Evolutionary conservation across 306 rosid species (phyloP).

Genomic region (Inga laurina): DNA sequence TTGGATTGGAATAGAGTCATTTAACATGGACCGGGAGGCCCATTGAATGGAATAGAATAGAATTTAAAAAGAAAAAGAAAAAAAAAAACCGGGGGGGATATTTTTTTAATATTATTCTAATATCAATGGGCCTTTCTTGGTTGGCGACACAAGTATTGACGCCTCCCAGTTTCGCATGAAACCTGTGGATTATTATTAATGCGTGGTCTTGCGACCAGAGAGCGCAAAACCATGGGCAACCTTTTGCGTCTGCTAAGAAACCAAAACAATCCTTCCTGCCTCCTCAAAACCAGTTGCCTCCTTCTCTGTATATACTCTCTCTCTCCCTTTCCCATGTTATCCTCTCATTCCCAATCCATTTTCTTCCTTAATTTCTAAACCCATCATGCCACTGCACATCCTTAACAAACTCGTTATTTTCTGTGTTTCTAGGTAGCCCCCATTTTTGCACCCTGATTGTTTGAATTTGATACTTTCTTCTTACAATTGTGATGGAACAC

Average conservation of each 20-base stretch:
- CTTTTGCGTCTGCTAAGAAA: conserved; percentile 38
- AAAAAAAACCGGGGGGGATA: background rate
- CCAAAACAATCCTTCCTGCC: background rate
- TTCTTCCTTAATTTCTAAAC: too few relatives aligned
- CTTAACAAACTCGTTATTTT: background rate
- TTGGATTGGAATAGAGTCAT: background rate
- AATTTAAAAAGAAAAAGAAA: too few relatives aligned
- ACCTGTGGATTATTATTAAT: conserved; percentile 42
- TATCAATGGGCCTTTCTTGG: background rate
- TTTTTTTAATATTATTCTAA: background rate
- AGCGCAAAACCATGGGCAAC: conserved; percentile 85
- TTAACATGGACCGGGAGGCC: background rate
- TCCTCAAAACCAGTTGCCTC: conserved; percentile 64
- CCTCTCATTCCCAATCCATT: background rate
- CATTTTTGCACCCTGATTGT: conserved; percentile 5
- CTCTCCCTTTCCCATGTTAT: background rate
- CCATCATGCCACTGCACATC: background rate
- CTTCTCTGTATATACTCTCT: conserved; percentile 32
- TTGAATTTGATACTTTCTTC: background rate
- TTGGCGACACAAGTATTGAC: background rate
- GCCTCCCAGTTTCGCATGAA: conserved; percentile 43
- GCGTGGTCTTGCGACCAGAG: background rate
- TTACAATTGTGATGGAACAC: conserved; percentile 54
- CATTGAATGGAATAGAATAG: background rate
- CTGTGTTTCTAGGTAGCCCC: background rate